phyloP scores from a whole-genome alignment of 306 rosid genomes.

The Vachellia collinsii region DNA sequence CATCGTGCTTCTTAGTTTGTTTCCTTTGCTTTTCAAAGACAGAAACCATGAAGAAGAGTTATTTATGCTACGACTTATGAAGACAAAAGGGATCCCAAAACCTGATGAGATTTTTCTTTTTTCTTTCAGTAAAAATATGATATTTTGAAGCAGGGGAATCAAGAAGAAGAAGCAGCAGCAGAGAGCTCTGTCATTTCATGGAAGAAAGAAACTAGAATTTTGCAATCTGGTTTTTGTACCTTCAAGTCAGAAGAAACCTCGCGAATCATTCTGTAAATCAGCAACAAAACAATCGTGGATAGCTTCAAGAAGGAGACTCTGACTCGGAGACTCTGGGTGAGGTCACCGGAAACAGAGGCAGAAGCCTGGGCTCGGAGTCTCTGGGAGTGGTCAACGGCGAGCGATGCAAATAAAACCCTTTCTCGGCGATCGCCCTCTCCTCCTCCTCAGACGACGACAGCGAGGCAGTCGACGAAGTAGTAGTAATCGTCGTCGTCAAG shows the following conservation, averaged over 20 bases:
- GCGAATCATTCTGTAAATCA: constrained; percentile 36
- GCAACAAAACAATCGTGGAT: constrained; percentile 34
- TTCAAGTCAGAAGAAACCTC: constrained; percentile 36
- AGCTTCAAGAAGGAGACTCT: constrained; percentile 59
- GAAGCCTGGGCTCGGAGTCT: constrained; percentile 66
- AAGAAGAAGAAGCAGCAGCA: constrained; percentile 9
- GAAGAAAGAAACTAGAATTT: constrained; percentile 45
- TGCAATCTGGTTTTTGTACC: constrained; percentile 31
- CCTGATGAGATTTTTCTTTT: constrained; percentile 20
- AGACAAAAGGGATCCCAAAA: constrained; percentile 10
- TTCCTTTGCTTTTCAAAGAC: background rate
- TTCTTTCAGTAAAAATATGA: constrained; percentile 19
- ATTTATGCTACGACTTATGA: background rate
- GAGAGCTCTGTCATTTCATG: constrained; percentile 43
- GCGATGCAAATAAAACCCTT: constrained; percentile 80
- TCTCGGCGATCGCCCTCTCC: constrained; percentile 88
- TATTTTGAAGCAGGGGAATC: constrained; percentile 33
- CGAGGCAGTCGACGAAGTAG: constrained; percentile 51
- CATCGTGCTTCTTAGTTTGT: background rate
- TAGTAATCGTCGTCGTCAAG: constrained; percentile 43
- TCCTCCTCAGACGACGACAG: constrained; percentile 52
- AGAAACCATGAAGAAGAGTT: background rate
- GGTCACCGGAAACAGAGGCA: constrained; percentile 78
- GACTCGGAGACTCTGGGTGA: constrained; percentile 83
- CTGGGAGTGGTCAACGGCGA: constrained; percentile 74